Conservation (phyloP, 2,329 filamentous ascomycete genomes). For the Microdochium nivale region DNA sequence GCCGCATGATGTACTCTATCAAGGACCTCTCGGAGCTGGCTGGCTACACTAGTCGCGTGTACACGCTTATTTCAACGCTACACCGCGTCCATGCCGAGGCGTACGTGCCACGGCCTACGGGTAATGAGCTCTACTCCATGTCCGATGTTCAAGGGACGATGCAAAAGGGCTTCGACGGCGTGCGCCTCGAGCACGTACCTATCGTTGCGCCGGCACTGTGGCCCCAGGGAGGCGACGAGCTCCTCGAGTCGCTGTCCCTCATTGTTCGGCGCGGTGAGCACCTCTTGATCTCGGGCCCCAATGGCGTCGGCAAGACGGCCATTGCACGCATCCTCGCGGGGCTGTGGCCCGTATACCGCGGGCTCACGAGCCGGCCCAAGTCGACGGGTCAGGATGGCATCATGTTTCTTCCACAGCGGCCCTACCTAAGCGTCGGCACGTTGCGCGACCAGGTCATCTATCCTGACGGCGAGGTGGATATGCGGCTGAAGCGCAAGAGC, state of each 20-base stretch:
- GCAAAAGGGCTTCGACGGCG: slow-evolving; percentile 90
- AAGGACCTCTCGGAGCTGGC: slow-evolving; percentile 95
- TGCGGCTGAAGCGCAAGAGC: slow-evolving; percentile 70
- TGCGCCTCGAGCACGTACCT: slow-evolving; percentile 87
- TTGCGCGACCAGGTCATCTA: slow-evolving; percentile 97
- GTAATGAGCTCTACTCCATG: slow-evolving; percentile 75
- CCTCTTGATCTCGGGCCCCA: slow-evolving; percentile 86
- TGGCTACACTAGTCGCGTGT: slow-evolving; percentile 92
- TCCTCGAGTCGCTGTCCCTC: slow-evolving; percentile 81
- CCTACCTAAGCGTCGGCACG: slow-evolving; percentile 86
- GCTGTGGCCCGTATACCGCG: slow-evolving; percentile 89
- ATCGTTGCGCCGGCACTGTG: slow-evolving; percentile 83
- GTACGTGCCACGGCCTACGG: slow-evolving; percentile 63
- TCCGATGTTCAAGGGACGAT: slow-evolving; percentile 89
- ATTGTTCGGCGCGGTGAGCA: slow-evolving; percentile 88
- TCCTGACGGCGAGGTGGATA: slow-evolving; percentile 88
- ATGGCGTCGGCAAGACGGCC: slow-evolving; percentile 88
- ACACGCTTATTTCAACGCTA: slow-evolving; percentile 88
- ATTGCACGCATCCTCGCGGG: slow-evolving; percentile 83
- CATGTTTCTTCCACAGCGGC: slow-evolving; percentile 95
- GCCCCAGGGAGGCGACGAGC: slow-evolving; percentile 84
- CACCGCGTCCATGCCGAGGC: slow-evolving; percentile 88
- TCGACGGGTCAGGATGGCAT: slow-evolving; percentile 78
- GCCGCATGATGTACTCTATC: slow-evolving; percentile 99
- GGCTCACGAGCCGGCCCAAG: slow-evolving; percentile 81